Base-by-base conservation (phyloP, 2,329 filamentous ascomycete genomes). In the Claviceps pazoutovae region DNA sequence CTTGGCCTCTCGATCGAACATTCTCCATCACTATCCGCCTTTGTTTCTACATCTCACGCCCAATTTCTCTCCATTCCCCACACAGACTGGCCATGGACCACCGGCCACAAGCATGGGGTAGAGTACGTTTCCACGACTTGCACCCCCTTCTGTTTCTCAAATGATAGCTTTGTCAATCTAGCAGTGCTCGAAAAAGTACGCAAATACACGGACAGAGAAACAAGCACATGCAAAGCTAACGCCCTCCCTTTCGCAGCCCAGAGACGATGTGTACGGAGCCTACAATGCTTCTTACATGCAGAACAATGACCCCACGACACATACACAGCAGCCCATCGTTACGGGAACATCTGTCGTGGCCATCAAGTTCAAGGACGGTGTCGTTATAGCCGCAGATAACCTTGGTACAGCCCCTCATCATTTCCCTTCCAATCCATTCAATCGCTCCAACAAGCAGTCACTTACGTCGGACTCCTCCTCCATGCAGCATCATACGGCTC, bases 301-400 rank as follows among this genome's bases (percentile, higher is more conserved):
- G 61, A 74, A 71, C 49, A 75, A 71, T 61, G 76, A 74, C 52
- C 88, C 90, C 53, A 89, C 81, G 66, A 81, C 89, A 64, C 88
- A 94, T 71, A 96, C 93, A 51, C 89, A 95, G 71, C 83, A 82
- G 36, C 93, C 93, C 62, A 84, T 95, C 59, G 93, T 98, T 56
- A 98, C 93, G 50, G 93, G 93, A 65, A 97, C 93, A 48, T 97
- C 93, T 50, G 93, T 98, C 57, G 72, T 98, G 53, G 93, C 84
- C 57, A 79, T 96, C 67, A 97, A 97, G 76, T 98, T 89, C 78
- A 91, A 89, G 65, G 88, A 90, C 60, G 93, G 93, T 64, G 89
- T 98, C 57, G 90, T 95, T 63, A 91, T 98, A 67, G 93, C 91
- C 50, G 88, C 93, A 62, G 93, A 98, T 71, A 98, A 97, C 74